Evolutionary conservation across 2,329 filamentous ascomycete species (phyloP).

Genomic region (Lachnellula subtilissima): DNA sequence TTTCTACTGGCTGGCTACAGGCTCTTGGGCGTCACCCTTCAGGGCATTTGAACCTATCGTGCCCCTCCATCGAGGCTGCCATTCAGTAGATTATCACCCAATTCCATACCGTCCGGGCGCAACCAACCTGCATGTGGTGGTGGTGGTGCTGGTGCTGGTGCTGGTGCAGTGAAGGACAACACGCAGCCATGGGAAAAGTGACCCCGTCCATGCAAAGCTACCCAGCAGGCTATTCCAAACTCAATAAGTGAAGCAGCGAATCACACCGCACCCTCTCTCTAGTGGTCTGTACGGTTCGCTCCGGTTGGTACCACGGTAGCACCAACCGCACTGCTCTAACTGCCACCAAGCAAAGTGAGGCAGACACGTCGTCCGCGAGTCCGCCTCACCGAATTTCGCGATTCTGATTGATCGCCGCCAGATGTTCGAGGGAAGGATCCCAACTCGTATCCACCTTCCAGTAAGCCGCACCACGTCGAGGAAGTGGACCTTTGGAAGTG

Average conservation of each 20-base stretch:
- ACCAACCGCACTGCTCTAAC: not conserved
- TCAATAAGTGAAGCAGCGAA: slow-evolving; percentile 23
- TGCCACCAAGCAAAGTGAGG: slow-evolving; percentile 20
- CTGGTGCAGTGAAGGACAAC: slow-evolving; percentile 1
- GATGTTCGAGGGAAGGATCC: slow-evolving; percentile 8
- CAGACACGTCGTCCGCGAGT: slow-evolving; percentile 20
- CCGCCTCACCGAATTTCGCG: slow-evolving; percentile 15
- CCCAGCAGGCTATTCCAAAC: slow-evolving; percentile 4
- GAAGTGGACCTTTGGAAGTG: slow-evolving; percentile 7
- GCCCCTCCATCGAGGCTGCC: slow-evolving; percentile 3
- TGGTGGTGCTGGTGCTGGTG: not conserved
- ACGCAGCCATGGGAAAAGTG: not conserved
- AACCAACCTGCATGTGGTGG: slow-evolving; percentile 1
- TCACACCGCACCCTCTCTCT: slow-evolving; percentile 9
- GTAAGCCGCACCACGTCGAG: slow-evolving; percentile 14
- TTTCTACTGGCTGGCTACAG: not conserved
- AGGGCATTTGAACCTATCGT: not conserved
- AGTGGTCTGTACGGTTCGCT: slow-evolving; percentile 8
- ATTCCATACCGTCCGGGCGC: slow-evolving; percentile 10
- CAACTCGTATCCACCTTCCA: slow-evolving; percentile 12
- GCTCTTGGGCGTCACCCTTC: not conserved
- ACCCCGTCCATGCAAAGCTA: slow-evolving; percentile 12
- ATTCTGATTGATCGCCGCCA: slow-evolving; percentile 10
- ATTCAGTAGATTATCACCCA: slow-evolving; percentile 4
- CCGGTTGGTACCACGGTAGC: slow-evolving; percentile 13